phyloP scores from a whole-genome alignment of 1,284 basidiomycete species.

The Leccinum pseudoinsigne region DNA sequence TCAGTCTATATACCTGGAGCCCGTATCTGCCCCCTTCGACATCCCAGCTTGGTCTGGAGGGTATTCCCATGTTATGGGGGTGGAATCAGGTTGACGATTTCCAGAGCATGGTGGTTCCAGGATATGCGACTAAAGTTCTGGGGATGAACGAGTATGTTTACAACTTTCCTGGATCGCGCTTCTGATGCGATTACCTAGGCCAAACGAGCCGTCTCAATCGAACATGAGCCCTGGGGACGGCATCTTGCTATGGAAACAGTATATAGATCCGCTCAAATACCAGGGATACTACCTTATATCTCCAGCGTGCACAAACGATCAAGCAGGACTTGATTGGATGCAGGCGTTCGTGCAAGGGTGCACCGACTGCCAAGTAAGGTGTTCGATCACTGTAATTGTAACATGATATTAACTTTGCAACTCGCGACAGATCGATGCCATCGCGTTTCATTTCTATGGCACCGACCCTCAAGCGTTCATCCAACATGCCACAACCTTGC shows the following conservation, averaged over 20 bases:
- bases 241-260: constrained; percentile 60
- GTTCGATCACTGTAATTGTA: neutral
- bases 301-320: constrained; percentile 69
- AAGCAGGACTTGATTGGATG: constrained; percentile 64
- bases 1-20: constrained; percentile 32
- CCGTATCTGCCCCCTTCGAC: constrained; percentile 22
- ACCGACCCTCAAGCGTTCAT: constrained; percentile 51
- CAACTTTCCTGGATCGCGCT: neutral
- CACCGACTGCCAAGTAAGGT: constrained; percentile 47
- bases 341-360: constrained; percentile 56
- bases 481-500: constrained; percentile 49
- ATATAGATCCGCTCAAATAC: constrained; percentile 61
- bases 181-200: constrained; percentile 34
- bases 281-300: constrained; percentile 63
- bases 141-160: constrained; percentile 58
- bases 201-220: constrained; percentile 56
- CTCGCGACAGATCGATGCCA: constrained; percentile 45
- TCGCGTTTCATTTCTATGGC: constrained; percentile 68
- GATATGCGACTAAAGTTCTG: constrained; percentile 46
- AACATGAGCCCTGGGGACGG: constrained; percentile 57
- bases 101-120: constrained; percentile 35
- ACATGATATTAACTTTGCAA: neutral
- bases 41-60: constrained; percentile 36
- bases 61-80: constrained; percentile 62
- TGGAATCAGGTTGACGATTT: constrained; percentile 35